phyloP scores from a whole-genome alignment of 2,329 filamentous ascomycete genomes.

The Arthroderma uncinatum region DNA sequence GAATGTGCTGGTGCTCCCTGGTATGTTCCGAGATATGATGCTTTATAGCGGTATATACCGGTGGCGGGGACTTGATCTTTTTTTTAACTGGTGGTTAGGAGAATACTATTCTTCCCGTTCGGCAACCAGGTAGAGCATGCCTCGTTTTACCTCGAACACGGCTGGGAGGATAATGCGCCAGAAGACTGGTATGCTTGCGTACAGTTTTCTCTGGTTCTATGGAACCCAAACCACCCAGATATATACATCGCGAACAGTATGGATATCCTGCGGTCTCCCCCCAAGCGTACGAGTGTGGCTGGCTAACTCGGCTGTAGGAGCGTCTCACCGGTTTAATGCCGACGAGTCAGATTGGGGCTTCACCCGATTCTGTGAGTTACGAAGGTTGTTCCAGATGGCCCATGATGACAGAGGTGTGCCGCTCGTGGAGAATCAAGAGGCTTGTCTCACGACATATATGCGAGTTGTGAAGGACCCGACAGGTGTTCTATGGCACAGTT shows the following conservation, averaged over 20 bases:
- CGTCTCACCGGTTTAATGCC: slow-evolving; percentile 91
- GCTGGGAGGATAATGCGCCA: slow-evolving; percentile 64
- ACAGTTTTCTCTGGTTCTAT: slow-evolving; percentile 86
- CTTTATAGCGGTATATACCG: background rate
- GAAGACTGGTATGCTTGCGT: slow-evolving; percentile 96
- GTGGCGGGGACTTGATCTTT: too few relatives aligned
- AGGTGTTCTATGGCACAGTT: slow-evolving; percentile 39
- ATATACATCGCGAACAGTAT: slow-evolving; percentile 64
- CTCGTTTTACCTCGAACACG: slow-evolving; percentile 94
- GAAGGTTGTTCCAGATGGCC: slow-evolving; percentile 66
- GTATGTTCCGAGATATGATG: slow-evolving; percentile 37
- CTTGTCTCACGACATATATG: slow-evolving; percentile 38
- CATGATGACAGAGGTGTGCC: slow-evolving; percentile 60
- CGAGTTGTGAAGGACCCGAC: slow-evolving; percentile 40
- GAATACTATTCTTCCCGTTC: slow-evolving; percentile 86
- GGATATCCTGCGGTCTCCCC: too few relatives aligned
- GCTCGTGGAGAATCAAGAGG: slow-evolving; percentile 38
- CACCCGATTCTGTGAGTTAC: slow-evolving; percentile 84
- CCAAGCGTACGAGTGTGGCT: slow-evolving; percentile 3
- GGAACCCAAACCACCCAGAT: slow-evolving; percentile 86
- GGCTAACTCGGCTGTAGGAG: slow-evolving; percentile 37
- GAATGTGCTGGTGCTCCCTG: slow-evolving; percentile 79
- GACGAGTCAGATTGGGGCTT: slow-evolving; percentile 99
- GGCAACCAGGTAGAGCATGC: slow-evolving; percentile 90
- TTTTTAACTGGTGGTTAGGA: slow-evolving; percentile 45